A percentile compares a stretch with the other conserved stretches of the same genome.
Conservation (phyloP, 2,329 filamentous ascomycete species). For the Penicillium sp. region DNA sequence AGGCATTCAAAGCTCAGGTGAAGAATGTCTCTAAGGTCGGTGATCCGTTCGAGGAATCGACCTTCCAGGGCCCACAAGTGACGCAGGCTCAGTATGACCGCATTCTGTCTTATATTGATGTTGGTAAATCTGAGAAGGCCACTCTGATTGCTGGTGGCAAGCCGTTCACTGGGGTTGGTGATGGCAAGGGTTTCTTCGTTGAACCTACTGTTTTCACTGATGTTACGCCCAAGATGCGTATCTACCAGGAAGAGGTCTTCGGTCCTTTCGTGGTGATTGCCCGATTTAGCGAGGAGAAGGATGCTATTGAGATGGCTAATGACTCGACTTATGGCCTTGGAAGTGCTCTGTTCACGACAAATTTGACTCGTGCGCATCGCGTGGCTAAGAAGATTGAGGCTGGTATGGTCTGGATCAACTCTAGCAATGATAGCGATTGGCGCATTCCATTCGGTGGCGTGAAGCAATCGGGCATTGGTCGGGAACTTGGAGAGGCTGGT, state of each 20-base stretch:
- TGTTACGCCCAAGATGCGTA: constrained; percentile 35
- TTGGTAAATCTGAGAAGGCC: constrained; percentile 39
- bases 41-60: constrained; percentile 36
- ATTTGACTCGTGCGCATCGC: constrained; percentile 38
- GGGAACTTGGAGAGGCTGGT: constrained; percentile 55
- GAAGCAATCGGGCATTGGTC: constrained; percentile 55
- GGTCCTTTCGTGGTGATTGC: constrained; percentile 41
- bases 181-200: constrained; percentile 29
- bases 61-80: constrained; percentile 29
- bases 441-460: constrained; percentile 44
- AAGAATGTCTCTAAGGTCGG: constrained; percentile 31
- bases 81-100: constrained; percentile 28
- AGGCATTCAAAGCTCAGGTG: constrained; percentile 24
- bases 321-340: constrained; percentile 42
- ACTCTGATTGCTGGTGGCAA: constrained; percentile 34
- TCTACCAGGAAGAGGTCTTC: constrained; percentile 44
- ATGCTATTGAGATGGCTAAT: constrained; percentile 39
- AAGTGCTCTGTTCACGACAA: constrained; percentile 40
- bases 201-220: constrained; percentile 34
- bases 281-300: constrained; percentile 37
- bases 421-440: constrained; percentile 37
- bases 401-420: constrained; percentile 45
- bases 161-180: constrained; percentile 29
- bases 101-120: constrained; percentile 26
- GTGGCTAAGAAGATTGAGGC: constrained; percentile 40